Conservation (phyloP, 2,329 filamentous ascomycete genomes). For the Aspergillus fructus region DNA sequence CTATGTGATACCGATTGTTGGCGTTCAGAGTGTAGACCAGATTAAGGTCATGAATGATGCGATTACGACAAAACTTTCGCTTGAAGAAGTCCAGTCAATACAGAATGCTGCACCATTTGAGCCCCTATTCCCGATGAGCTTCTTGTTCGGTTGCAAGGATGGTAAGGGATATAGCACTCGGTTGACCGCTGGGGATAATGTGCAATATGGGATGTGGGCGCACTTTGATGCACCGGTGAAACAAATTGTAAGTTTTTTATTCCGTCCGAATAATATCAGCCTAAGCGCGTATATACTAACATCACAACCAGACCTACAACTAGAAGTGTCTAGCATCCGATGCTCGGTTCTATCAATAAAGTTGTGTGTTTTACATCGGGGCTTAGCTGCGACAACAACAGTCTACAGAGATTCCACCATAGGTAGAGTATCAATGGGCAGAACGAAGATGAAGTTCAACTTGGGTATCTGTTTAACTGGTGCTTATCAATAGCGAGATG, state of each 20-base stretch:
- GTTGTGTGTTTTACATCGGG: no score
- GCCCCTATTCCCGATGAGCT: slow-evolving; percentile 2
- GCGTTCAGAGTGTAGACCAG: slow-evolving; percentile 5
- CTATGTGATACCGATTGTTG: slow-evolving; percentile 9
- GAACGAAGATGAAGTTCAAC: neutral
- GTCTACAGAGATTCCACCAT: no score
- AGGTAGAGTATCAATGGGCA: no score
- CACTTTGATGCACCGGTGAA: neutral
- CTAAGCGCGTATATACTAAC: no score
- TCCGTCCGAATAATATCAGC: neutral
- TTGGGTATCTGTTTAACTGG: neutral
- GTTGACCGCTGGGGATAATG: neutral
- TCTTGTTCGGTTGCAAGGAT: neutral
- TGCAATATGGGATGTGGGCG: neutral
- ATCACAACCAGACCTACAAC: no score
- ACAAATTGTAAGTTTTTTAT: neutral
- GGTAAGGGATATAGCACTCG: slow-evolving; percentile 1
- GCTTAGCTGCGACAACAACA: no score
- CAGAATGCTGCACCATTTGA: neutral
- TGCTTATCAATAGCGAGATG: neutral
- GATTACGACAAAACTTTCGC: neutral
- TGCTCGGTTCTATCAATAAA: no score
- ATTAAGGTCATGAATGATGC: slow-evolving; percentile 1
- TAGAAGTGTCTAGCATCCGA: no score
- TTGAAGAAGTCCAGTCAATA: neutral